phyloP scores from a whole-genome alignment of 2,329 filamentous ascomycete genomes.

The Fusarium hostae region DNA sequence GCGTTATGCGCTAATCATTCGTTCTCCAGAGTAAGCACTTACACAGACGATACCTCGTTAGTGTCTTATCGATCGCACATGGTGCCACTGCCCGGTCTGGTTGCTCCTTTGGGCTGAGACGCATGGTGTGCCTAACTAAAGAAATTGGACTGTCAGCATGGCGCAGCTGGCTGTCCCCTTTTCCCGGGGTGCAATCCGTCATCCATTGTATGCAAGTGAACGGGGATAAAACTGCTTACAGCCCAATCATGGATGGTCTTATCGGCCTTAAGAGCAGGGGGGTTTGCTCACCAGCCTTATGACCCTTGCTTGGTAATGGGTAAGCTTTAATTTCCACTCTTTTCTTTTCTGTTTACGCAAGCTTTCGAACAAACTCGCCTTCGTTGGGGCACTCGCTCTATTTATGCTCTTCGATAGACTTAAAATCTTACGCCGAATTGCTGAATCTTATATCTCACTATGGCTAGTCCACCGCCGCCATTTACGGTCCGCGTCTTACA shows the following conservation, averaged over 20 bases:
- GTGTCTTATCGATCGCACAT: neutral
- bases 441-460: neutral
- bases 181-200: neutral
- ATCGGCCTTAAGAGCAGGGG: neutral
- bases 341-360: neutral
- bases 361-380: neutral
- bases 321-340: conserved; percentile 16
- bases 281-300: conserved; percentile 20
- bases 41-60: neutral
- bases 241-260: neutral
- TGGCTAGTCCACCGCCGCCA: conserved; percentile 23
- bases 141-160: neutral
- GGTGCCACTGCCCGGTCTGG: neutral
- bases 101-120: neutral
- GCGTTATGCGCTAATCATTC: neutral
- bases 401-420: neutral
- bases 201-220: neutral
- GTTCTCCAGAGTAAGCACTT: neutral
- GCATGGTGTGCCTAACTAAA: neutral
- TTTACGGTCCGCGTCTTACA: conserved; percentile 24
- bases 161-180: neutral
- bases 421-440: neutral
- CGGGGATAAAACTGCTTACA: neutral
- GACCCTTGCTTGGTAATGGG: conserved; percentile 20
- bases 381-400: neutral